Base-by-base conservation (phyloP, 768 basidiomycete species). In the Russula abietina region DNA sequence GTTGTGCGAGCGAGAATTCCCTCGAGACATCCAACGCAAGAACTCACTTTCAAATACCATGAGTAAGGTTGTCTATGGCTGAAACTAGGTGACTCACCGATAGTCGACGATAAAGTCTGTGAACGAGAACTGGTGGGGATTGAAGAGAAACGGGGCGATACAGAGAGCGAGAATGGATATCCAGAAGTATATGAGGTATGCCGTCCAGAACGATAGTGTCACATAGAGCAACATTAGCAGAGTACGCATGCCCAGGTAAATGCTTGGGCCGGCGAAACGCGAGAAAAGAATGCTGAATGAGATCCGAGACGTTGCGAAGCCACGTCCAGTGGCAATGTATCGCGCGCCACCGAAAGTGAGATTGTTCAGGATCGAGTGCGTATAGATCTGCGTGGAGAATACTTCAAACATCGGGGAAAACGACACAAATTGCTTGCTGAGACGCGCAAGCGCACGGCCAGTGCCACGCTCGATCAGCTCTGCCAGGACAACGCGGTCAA, bases 71-170 rank as follows among this genome's bases (percentile, higher is more conserved):
- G 16, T 33, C 41, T 46, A 24, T 6, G 50, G 10, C 3, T 12
- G 2, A 0, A 38, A 26, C 30, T 10, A 30, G 36, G 45, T 0
- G 3, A 75, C 83, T 70, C 70, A 88, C 89, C 89, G 81, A 70
- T 93, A 93, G 76, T 99, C 97, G 71, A 98, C 91, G 74, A 98
- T 83, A 75, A 95, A 99, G 75, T 99, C 97, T 43, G 93, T 85
- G 74, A 94, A 89, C 22, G 91, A 91, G 78, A 99, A 99, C 75
- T 98, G 97, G 74, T 99, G 97, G n/a, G 97, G 97, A 73, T 98
- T 99, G 84, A 98, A 99, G 70, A 98, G 74, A 88, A 99, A 99
- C 9, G 97, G 97, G 33, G 96, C 88, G 67, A 98, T 76, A 70
- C 94, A 98, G 10, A 99, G 82, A 17, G 94, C 85, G 36, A 94